Evolutionary conservation across 2,329 filamentous ascomycete genomes (phyloP).

Genomic region (Aspergillus thermomutatus): DNA sequence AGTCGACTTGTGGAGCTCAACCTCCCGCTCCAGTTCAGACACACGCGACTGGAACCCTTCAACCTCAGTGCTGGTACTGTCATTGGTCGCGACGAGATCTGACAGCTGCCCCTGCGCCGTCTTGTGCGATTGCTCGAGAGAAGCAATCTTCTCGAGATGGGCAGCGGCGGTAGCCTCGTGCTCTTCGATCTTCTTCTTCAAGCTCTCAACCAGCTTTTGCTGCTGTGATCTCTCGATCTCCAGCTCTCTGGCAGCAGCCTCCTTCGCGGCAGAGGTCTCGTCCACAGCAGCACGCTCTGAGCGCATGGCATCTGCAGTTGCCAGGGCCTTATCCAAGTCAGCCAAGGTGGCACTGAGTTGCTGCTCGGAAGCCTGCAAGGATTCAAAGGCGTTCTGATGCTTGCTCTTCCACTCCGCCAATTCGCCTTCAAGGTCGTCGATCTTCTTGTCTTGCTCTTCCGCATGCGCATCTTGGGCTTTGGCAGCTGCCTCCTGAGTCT

Average conservation of each 20-base stretch:
- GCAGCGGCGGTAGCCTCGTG: constrained; percentile 71
- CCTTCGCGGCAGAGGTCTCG: constrained; percentile 32
- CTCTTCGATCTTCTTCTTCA: constrained; percentile 75
- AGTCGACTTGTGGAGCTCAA: constrained; percentile 54
- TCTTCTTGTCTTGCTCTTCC: constrained; percentile 52
- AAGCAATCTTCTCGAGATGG: constrained; percentile 66
- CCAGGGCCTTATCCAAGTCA: constrained; percentile 67
- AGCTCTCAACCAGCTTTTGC: constrained; percentile 55
- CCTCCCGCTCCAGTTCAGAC: constrained; percentile 54
- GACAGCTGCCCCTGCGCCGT: constrained; percentile 66
- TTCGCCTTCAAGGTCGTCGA: constrained; percentile 67
- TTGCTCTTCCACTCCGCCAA: constrained; percentile 71
- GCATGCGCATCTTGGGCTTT: constrained; percentile 32
- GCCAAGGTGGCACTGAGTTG: constrained; percentile 69
- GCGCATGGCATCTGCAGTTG: constrained; percentile 49
- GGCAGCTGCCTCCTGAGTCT: constrained; percentile 35
- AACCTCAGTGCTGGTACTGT: constrained; percentile 52
- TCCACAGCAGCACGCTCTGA: constrained; percentile 37
- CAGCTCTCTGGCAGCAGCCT: constrained; percentile 43
- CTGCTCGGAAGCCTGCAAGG: constrained; percentile 69
- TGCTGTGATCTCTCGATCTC: constrained; percentile 55
- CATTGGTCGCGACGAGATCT: constrained; percentile 60
- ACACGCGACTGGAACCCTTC: constrained; percentile 43
- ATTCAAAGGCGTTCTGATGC: constrained; percentile 67
- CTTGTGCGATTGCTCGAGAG: constrained; percentile 70